A percentile compares a stretch with the other conserved stretches of the same genome.
Evolutionary conservation across 345 rosid genomes (phyloP).

Genomic region (Citrus hindsii): DNA sequence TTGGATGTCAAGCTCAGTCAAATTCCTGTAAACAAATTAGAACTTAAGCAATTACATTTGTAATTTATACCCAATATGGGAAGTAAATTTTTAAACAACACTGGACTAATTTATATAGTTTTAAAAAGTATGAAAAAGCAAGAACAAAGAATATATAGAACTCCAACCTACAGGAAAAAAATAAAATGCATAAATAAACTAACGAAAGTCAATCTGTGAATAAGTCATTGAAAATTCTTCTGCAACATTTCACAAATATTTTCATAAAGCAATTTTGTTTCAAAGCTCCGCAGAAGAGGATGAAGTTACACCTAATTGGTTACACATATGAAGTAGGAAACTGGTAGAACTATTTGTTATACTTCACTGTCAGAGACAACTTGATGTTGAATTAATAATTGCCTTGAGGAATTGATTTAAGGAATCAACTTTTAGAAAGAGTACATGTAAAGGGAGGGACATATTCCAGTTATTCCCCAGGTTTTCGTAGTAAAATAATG

Average conservation of each 20-base stretch:
- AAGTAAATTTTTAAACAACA: neutral
- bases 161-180: neutral
- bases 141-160: neutral
- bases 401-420: neutral
- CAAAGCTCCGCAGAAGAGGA: neutral
- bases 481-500: neutral
- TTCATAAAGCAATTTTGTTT: neutral
- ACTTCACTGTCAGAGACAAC: neutral
- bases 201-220: neutral
- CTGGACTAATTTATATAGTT: neutral
- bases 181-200: too few relatives aligned
- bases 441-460: neutral
- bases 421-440: neutral
- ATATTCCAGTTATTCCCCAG: neutral
- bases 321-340: neutral
- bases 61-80: neutral
- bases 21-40: conserved; percentile 39
- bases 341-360: neutral
- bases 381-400: neutral
- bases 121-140: neutral
- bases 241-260: neutral
- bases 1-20: conserved; percentile 65
- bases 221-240: neutral
- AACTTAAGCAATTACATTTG: conserved; percentile 1
- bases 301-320: neutral